phyloP scores from a whole-genome alignment of 164 flowering plant genomes.

The Kalanchoe fedtschenkoi region DNA sequence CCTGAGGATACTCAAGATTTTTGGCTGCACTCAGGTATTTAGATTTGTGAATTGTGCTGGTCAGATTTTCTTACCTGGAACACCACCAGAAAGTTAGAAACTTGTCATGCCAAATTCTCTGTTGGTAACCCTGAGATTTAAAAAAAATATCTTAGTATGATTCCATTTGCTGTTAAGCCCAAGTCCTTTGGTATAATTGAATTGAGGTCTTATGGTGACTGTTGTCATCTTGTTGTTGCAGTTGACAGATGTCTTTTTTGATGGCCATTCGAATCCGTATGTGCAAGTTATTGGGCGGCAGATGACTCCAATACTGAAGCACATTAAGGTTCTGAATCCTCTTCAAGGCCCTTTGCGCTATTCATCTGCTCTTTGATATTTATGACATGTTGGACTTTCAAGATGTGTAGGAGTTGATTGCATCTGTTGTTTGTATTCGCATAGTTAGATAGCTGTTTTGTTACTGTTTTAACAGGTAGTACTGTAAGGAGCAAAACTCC shows the following conservation, averaged over 20 bases:
- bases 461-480: too few relatives aligned
- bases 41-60: neutral
- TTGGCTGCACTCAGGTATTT: slow-evolving; percentile 91
- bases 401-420: neutral
- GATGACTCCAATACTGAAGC: slow-evolving; percentile 33
- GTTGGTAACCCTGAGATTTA: neutral
- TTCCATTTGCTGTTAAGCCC: too few relatives aligned
- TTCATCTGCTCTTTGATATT: slow-evolving; percentile 8
- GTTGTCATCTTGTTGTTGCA: slow-evolving; percentile 15
- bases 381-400: neutral
- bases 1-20: slow-evolving; percentile 54
- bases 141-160: neutral
- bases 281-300: slow-evolving; percentile 40
- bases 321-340: slow-evolving; percentile 19
- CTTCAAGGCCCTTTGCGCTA: slow-evolving; percentile 20
- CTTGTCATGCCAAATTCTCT: neutral
- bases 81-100: neutral
- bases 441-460: too few relatives aligned
- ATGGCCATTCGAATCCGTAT: slow-evolving; percentile 45
- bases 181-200: neutral
- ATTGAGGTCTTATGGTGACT: neutral
- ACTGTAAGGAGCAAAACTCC: too few relatives aligned
- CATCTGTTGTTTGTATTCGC: too few relatives aligned
- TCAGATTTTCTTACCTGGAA: neutral
- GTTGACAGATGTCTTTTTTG: slow-evolving; percentile 37